Conservation (phyloP, 495 filamentous ascomycete species). For the Xylaria cubensis region DNA sequence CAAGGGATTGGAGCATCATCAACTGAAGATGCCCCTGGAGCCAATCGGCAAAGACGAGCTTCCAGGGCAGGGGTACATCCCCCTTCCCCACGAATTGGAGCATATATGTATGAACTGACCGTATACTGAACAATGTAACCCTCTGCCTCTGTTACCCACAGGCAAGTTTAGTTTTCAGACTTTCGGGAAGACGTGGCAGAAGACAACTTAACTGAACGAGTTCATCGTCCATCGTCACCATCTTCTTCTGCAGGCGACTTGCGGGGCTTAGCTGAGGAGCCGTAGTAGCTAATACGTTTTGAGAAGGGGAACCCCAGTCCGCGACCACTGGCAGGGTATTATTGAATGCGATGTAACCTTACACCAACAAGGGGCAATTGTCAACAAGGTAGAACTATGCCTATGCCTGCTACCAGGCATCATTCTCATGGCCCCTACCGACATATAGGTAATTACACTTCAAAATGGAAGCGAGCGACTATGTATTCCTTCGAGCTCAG, state of each 20-base stretch:
- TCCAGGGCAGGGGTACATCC: slow-evolving; percentile 10
- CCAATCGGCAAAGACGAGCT: slow-evolving; percentile 8
- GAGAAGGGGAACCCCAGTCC: neutral
- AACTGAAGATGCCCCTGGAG: neutral
- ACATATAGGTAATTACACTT: neutral
- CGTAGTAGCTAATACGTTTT: neutral
- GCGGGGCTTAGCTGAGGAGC: slow-evolving; percentile 7
- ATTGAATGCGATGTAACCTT: slow-evolving; percentile 13
- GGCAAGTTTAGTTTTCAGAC: neutral
- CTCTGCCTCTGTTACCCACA: neutral
- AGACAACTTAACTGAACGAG: neutral
- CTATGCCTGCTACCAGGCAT: neutral
- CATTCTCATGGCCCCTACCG: neutral
- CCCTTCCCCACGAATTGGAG: neutral
- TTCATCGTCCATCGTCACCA: slow-evolving; percentile 4
- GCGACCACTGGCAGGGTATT: slow-evolving; percentile 11
- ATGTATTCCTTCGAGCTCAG: neutral
- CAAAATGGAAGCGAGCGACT: neutral
- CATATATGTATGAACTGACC: neutral
- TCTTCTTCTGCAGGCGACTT: slow-evolving; percentile 7
- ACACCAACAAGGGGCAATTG: slow-evolving; percentile 16
- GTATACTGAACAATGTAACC: slow-evolving; percentile 4
- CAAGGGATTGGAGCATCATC: slow-evolving; percentile 12
- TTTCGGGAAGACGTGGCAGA: neutral
- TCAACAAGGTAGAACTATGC: neutral